Evolutionary conservation across 2,329 filamentous ascomycete species (phyloP).

Genomic region (Colletotrichum tropicale): DNA sequence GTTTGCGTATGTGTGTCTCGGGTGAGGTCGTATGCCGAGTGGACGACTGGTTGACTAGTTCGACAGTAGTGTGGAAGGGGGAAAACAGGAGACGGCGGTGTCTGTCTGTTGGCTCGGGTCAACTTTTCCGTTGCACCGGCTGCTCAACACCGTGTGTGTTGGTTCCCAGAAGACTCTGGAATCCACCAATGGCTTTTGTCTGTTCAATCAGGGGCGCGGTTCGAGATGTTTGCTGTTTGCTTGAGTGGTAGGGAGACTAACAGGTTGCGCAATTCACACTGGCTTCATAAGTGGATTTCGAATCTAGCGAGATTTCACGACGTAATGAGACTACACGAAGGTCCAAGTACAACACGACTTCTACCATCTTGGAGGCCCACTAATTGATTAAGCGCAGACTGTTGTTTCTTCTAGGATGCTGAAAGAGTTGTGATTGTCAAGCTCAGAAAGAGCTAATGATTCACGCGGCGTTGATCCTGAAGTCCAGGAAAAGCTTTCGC

Average conservation of each 20-base stretch:
- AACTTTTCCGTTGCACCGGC: neutral
- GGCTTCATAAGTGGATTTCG: neutral
- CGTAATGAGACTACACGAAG: rapidly evolving
- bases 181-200: neutral
- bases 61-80: neutral
- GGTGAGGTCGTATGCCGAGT: neutral
- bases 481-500: neutral
- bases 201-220: neutral
- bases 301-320: neutral
- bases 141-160: neutral
- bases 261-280: neutral
- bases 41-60: neutral
- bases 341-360: neutral
- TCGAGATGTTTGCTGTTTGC: neutral
- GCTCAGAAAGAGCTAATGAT: neutral
- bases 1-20: neutral
- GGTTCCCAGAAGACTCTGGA: neutral
- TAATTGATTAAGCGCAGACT: constrained; percentile 22
- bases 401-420: neutral
- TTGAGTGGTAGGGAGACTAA: neutral
- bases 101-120: neutral
- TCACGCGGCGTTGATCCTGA: neutral
- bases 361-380: neutral
- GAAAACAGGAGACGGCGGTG: neutral
- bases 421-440: neutral